These are phyloP conservation scores for Trichoderma parareesei DNA, from an alignment of 495 filamentous ascomycete genomes.

Conservation along the genomic window DNA sequence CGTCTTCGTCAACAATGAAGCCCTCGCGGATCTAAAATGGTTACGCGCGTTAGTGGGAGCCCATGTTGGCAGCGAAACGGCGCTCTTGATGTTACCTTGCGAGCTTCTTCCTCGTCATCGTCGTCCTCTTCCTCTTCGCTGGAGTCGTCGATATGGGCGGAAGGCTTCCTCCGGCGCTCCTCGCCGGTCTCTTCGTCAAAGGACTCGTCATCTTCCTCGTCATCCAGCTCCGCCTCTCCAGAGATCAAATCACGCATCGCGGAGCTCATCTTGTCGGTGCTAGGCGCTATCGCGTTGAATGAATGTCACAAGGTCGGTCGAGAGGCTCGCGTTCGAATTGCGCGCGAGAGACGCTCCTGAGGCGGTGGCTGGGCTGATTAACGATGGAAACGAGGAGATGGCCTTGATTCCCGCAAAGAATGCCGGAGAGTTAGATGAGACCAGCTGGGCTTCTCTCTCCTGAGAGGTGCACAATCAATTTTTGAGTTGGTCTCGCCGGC, in stretches of 20 bases:
- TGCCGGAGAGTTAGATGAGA: neutral
- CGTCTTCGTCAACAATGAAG: conserved; percentile 93
- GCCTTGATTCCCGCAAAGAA: neutral
- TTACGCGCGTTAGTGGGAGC: conserved; percentile 6
- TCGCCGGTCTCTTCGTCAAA: conserved; percentile 76
- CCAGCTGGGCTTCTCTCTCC: conserved; percentile 1
- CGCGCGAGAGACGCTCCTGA: neutral
- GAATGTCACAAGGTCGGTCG: conserved; percentile 1
- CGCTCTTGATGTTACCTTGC: conserved; percentile 28
- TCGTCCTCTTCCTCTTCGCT: conserved; percentile 97
- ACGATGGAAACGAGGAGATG: neutral
- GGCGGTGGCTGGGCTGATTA: neutral
- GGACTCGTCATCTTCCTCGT: conserved; percentile 85
- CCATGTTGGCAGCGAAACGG: neutral
- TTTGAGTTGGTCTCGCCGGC: neutral
- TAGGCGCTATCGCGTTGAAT: neutral
- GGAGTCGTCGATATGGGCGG: conserved; percentile 68
- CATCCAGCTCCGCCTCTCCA: conserved; percentile 77
- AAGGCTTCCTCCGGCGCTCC: conserved; percentile 30
- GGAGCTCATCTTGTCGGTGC: conserved; percentile 50
- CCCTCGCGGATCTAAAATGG: conserved; percentile 71
- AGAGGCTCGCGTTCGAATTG: neutral
- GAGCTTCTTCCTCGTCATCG: conserved; percentile 65
- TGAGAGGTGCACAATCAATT: neutral
- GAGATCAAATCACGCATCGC: conserved; percentile 66